Percentiles rank a stretch among this genome's conserved stretches.
phyloP scores from a whole-genome alignment of 129 eudicot species.

The sunflower (Helianthus annuus) region HanXRQr2.0-SUNRISE NC_035446.2:104306199-104306698 shows the following conservation, averaged over 20 bases:
- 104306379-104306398: too few relatives aligned
- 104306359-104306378: too few relatives aligned
- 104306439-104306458: too few relatives aligned
- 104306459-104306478: background rate
- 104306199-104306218: too few relatives aligned
- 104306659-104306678: constrained; percentile 29
- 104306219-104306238: too few relatives aligned
- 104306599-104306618: constrained; percentile 62
- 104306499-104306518: background rate
- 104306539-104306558: background rate
- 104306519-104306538: too few relatives aligned
- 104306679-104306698: background rate
- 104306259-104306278: background rate
- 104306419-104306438: too few relatives aligned
- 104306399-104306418: too few relatives aligned
- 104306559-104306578: constrained; percentile 58
- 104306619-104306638: constrained; percentile 65
- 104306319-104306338: too few relatives aligned
- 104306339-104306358: too few relatives aligned
- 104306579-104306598: constrained; percentile 77
- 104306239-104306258: background rate
- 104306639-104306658: constrained; percentile 93
- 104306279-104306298: too few relatives aligned
- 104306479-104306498: background rate
- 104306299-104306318: too few relatives aligned